A percentile compares a stretch with the other conserved stretches of the same genome.
Evolutionary conservation across 768 basidiomycete species (phyloP).

Genomic region (Saitozyma sp.): DNA sequence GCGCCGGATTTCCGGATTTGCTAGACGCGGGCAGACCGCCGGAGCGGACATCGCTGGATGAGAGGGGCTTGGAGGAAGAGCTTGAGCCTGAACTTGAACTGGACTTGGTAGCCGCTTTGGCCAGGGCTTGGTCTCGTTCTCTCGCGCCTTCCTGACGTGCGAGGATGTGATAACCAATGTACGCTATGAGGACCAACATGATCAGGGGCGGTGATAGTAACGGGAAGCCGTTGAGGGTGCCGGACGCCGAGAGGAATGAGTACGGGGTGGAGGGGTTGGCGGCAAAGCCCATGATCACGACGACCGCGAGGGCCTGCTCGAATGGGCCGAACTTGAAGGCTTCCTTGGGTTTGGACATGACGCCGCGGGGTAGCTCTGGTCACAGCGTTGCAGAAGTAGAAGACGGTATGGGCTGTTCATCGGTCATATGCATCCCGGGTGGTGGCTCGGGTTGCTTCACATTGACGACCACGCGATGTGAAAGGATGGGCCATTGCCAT

Average conservation of each 20-base stretch:
- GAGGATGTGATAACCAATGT: constrained; percentile 46
- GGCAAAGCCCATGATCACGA: constrained; percentile 42
- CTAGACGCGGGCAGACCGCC: constrained; percentile 25
- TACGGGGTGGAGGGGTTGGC: neutral
- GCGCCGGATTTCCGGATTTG: constrained; percentile 27
- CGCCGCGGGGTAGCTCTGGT: too few species aligned
- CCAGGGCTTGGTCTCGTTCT: constrained; percentile 26
- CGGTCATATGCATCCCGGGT: too few species aligned
- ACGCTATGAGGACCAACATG: constrained; percentile 46
- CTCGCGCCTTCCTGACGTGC: constrained; percentile 41
- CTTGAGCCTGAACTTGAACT: constrained; percentile 7
- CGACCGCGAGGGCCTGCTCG: constrained; percentile 43
- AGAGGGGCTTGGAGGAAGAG: constrained; percentile 17
- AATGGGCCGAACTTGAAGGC: constrained; percentile 43
- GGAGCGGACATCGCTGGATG: constrained; percentile 27
- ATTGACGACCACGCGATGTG: too few species aligned
- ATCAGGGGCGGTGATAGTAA: constrained; percentile 45
- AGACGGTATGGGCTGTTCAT: too few species aligned
- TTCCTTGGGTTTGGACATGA: neutral
- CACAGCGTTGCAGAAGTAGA: too few species aligned
- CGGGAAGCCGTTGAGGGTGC: constrained; percentile 21
- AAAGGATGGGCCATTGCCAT: too few species aligned
- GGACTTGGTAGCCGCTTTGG: constrained; percentile 24
- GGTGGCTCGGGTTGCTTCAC: too few species aligned
- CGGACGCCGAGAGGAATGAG: neutral